phyloP scores from a whole-genome alignment of 2,329 filamentous ascomycete species.

The Pseudogymnoascus verrucosus region DNA sequence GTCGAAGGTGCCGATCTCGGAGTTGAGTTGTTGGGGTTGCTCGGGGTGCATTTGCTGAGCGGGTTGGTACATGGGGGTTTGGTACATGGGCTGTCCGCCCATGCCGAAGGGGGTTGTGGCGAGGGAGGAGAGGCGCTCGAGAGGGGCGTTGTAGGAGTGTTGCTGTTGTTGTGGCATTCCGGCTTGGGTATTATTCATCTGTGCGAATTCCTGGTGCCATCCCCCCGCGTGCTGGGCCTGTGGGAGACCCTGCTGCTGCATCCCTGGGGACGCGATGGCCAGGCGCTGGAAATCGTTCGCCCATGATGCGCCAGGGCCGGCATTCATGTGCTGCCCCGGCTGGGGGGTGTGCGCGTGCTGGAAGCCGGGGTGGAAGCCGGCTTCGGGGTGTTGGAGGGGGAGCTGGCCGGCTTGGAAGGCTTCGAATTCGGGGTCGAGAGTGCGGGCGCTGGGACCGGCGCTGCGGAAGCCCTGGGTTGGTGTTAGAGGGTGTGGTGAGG shows the following conservation, averaged over 20 bases:
- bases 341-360: conserved; percentile 12
- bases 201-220: conserved; percentile 54
- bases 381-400: conserved; percentile 19
- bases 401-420: conserved; percentile 53
- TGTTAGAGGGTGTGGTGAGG: conserved; percentile 14
- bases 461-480: conserved; percentile 53
- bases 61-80: conserved; percentile 2
- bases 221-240: conserved; percentile 18
- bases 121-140: neutral
- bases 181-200: conserved; percentile 17
- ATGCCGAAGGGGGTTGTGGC: neutral
- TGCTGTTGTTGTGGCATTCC: conserved; percentile 7
- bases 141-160: neutral
- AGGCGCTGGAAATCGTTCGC: conserved; percentile 39
- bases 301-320: conserved; percentile 24
- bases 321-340: conserved; percentile 14
- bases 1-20: conserved; percentile 38
- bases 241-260: conserved; percentile 23
- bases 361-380: conserved; percentile 12
- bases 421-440: conserved; percentile 59
- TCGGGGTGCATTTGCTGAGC: conserved; percentile 9
- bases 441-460: conserved; percentile 41
- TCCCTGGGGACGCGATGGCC: conserved; percentile 30
- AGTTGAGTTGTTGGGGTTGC: conserved; percentile 25
- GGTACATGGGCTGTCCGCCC: conserved; percentile 10